Evolutionary conservation across 78 protist species (phyloP).

Genomic region (Dictyostelium citrinum): DNA sequence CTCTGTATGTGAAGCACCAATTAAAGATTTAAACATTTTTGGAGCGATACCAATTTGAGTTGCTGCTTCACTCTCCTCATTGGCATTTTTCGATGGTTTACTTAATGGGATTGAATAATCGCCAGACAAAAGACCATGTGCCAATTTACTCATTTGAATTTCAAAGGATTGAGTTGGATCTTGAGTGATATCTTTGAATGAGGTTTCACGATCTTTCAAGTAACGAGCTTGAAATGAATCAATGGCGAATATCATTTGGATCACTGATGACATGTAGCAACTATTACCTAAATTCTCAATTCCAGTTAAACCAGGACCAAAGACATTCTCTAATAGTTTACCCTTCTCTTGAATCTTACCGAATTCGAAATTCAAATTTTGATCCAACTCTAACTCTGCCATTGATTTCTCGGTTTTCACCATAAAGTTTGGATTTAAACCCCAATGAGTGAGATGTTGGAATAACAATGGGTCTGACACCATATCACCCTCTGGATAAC

Average conservation of each 20-base stretch:
- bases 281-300: conserved; percentile 95
- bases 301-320: conserved; percentile 96
- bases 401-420: conserved; percentile 93
- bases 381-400: conserved; percentile 92
- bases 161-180: conserved; percentile 53
- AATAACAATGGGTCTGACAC: conserved; percentile 90
- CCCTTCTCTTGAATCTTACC: conserved; percentile 87
- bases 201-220: not conserved
- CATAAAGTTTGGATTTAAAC: conserved; percentile 84
- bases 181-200: conserved; percentile 48
- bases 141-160: conserved; percentile 84
- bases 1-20: conserved; percentile 87
- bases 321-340: conserved; percentile 74
- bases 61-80: conserved; percentile 22
- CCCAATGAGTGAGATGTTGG: conserved; percentile 92
- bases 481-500: conserved; percentile 85
- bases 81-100: not conserved
- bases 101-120: conserved; percentile 57
- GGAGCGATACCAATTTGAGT: conserved; percentile 89
- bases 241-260: conserved; percentile 84
- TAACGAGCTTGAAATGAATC: conserved; percentile 67
- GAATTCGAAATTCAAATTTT: conserved; percentile 86
- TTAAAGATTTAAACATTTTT: conserved; percentile 84
- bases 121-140: conserved; percentile 86
- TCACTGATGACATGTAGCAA: conserved; percentile 88